phyloP scores from a whole-genome alignment of 805 yeast genomes.

The Ogataea salicorniae region DNA sequence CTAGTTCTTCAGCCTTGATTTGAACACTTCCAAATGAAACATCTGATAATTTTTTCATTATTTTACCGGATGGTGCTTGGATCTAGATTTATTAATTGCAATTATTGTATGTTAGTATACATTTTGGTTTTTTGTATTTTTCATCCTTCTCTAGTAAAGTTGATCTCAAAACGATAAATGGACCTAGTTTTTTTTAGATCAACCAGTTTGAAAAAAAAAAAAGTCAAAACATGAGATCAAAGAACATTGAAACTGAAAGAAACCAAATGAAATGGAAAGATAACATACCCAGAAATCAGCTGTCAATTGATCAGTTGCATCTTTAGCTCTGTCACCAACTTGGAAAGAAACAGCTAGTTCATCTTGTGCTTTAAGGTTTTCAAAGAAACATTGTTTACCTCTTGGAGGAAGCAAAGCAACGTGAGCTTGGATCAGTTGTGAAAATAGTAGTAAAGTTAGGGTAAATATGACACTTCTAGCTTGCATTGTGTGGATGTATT shows the following conservation, averaged over 20 bases:
- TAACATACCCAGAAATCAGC: constrained; percentile 56
- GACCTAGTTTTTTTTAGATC: no score
- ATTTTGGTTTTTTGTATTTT: not conserved
- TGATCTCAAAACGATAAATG: no score
- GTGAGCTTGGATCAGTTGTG: constrained; percentile 46
- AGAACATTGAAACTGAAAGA: no score
- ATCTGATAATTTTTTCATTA: constrained; percentile 44
- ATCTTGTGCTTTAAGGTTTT: constrained; percentile 75
- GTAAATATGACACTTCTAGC: constrained; percentile 5
- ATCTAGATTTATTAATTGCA: constrained; percentile 7
- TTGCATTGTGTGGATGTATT: not conserved
- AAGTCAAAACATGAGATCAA: not conserved
- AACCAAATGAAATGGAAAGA: not conserved
- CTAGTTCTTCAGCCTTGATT: constrained; percentile 57
- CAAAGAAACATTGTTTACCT: constrained; percentile 86
- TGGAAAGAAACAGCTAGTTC: constrained; percentile 86
- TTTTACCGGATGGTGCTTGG: constrained; percentile 39
- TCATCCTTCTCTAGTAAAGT: not conserved
- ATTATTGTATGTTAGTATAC: not conserved
- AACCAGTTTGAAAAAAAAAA: not conserved
- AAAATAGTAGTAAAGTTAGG: constrained; percentile 8
- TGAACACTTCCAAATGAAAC: constrained; percentile 79
- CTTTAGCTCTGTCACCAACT: constrained; percentile 84
- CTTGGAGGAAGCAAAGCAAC: constrained; percentile 77
- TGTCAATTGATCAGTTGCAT: constrained; percentile 57